Conservation (phyloP, 257 asterid genomes). For the Plantago major region DNA sequence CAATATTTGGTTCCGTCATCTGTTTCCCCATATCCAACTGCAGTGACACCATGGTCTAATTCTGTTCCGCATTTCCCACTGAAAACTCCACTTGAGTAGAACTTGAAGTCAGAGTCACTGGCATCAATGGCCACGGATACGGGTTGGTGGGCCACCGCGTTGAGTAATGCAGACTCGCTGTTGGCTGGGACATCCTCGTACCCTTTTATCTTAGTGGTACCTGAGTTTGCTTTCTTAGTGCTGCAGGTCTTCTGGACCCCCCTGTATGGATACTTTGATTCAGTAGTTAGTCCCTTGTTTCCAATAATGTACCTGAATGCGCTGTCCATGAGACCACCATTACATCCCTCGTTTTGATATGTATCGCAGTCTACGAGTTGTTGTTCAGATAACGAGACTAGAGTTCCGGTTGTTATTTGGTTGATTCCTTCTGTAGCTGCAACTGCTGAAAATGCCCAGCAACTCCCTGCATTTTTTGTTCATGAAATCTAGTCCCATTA, state of each 20-base stretch:
- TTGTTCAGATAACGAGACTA: conserved; percentile 38
- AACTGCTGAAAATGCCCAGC: conserved; percentile 46
- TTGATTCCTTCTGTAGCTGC: conserved; percentile 45
- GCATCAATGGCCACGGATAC: conserved; percentile 38
- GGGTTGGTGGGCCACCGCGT: conserved; percentile 36
- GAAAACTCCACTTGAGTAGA: conserved; percentile 33
- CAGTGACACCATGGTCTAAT: conserved; percentile 38
- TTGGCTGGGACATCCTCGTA: conserved; percentile 35
- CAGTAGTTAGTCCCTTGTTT: conserved; percentile 33
- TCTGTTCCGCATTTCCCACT: conserved; percentile 34
- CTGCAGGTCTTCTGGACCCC: conserved; percentile 31
- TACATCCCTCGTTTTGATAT: conserved; percentile 27
- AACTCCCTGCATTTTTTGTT: conserved; percentile 22
- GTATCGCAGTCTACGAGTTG: conserved; percentile 45
- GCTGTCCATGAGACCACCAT: conserved; percentile 24
- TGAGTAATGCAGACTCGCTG: conserved; percentile 26
- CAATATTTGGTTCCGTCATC: conserved; percentile 35
- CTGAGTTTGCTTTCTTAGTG: conserved; percentile 13
- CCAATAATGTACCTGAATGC: conserved; percentile 31
- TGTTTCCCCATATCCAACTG: conserved; percentile 32
- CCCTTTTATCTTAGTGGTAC: conserved; percentile 26
- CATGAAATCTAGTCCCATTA: background rate
- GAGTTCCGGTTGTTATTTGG: conserved; percentile 26
- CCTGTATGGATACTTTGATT: conserved; percentile 32
- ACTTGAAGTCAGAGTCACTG: conserved; percentile 25